Conservation (phyloP, 2,329 filamentous ascomycete genomes). For the Venturia oleaginea region DNA sequence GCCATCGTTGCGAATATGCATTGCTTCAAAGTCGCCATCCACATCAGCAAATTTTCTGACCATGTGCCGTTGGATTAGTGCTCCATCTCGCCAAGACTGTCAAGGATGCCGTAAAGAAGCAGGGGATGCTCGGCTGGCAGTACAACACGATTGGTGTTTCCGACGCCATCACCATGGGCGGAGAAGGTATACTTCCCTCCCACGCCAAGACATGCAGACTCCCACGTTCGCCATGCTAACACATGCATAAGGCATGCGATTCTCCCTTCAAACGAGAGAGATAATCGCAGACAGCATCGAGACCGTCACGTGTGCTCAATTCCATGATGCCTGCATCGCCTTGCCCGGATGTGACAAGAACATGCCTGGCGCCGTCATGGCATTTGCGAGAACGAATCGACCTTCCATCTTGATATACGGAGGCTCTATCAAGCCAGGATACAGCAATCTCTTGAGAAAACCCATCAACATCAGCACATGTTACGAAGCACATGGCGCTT, state of each 20-base stretch:
- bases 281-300: constrained; percentile 93
- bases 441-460: constrained; percentile 64
- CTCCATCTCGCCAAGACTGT: constrained; percentile 80
- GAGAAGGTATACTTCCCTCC: constrained; percentile 52
- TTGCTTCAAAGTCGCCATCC: background rate
- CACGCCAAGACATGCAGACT: constrained; percentile 3
- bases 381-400: constrained; percentile 80
- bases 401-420: constrained; percentile 95
- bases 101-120: constrained; percentile 69
- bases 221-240: constrained; percentile 3
- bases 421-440: constrained; percentile 82
- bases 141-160: constrained; percentile 87
- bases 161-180: constrained; percentile 92
- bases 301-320: constrained; percentile 83
- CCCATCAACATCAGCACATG: constrained; percentile 82
- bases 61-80: constrained; percentile 38
- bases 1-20: background rate
- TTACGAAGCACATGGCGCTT: constrained; percentile 80
- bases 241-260: constrained; percentile 65
- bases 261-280: constrained; percentile 81
- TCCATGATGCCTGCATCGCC: constrained; percentile 86
- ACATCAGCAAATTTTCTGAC: constrained; percentile 6
- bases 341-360: constrained; percentile 97
- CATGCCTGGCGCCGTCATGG: constrained; percentile 90
- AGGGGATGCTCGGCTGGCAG: constrained; percentile 89